phyloP scores from a whole-genome alignment of 805 yeast species.

The Wickerhamiella vanderwaltii region DNA sequence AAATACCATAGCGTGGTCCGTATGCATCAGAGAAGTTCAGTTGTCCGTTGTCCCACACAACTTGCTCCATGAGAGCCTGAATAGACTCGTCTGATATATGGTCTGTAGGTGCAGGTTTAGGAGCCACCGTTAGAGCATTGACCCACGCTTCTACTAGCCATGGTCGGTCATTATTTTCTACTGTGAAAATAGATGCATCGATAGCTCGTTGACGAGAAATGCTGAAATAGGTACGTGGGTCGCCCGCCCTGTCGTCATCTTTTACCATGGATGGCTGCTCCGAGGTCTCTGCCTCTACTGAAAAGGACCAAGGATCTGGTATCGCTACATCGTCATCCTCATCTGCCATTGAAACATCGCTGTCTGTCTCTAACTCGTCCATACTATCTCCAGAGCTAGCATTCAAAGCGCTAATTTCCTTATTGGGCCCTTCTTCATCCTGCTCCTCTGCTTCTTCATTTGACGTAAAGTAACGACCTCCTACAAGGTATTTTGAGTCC shows the following conservation, averaged over 20 bases:
- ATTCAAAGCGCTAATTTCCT: neutral
- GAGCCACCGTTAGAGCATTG: neutral
- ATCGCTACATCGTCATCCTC: neutral
- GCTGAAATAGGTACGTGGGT: slow-evolving; percentile 2
- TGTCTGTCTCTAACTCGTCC: neutral
- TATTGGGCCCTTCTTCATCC: neutral
- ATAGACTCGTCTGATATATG: slow-evolving; percentile 1
- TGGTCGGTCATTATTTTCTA: slow-evolving; percentile 2
- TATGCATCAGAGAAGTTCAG: neutral
- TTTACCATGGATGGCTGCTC: neutral
- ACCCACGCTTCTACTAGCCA: slow-evolving; percentile 2
- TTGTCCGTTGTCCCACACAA: slow-evolving; percentile 29
- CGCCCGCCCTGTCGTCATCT: slow-evolving; percentile 3
- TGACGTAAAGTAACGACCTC: slow-evolving; percentile 66
- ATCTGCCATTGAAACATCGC: neutral
- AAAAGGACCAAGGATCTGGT: slow-evolving; percentile 10
- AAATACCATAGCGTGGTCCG: neutral
- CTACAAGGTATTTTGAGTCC: slow-evolving; percentile 76
- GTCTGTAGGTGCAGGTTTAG: slow-evolving; percentile 1
- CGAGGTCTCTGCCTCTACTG: neutral
- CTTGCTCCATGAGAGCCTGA: slow-evolving; percentile 23
- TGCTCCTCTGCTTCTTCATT: slow-evolving; percentile 10
- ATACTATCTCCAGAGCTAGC: neutral
- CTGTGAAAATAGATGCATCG: neutral
- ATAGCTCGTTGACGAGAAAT: slow-evolving; percentile 3